Conservation (phyloP, 2,329 filamentous ascomycete species). For the Thelonectria blattea region DNA sequence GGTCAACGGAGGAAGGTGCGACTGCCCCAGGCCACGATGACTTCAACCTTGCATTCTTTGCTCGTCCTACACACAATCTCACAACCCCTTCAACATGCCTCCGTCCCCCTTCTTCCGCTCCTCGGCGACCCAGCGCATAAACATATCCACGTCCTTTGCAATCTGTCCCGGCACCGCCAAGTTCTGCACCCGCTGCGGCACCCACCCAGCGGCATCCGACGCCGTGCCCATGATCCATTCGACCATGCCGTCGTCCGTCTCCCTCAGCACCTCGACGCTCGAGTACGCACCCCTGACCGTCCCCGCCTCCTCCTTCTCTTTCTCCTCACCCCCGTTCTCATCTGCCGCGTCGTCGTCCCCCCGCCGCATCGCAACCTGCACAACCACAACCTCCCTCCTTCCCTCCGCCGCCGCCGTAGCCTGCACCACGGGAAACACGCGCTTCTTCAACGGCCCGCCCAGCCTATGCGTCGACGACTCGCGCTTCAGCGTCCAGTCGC, state of each 20-base stretch:
- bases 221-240: slow-evolving; percentile 83
- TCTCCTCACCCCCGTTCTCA: too few species aligned
- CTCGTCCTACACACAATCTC: too few species aligned
- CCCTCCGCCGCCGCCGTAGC: slow-evolving; percentile 54
- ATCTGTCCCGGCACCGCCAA: slow-evolving; percentile 66
- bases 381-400: slow-evolving; percentile 58
- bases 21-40: neutral
- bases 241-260: slow-evolving; percentile 51
- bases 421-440: slow-evolving; percentile 71
- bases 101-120: slow-evolving; percentile 45
- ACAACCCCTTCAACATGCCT: neutral
- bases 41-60: neutral
- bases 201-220: slow-evolving; percentile 69
- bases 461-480: slow-evolving; percentile 72
- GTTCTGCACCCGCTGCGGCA: slow-evolving; percentile 72
- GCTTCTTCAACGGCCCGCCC: slow-evolving; percentile 63
- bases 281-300: slow-evolving; percentile 66
- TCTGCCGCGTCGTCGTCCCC: slow-evolving; percentile 50
- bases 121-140: slow-evolving; percentile 65
- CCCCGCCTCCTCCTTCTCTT: slow-evolving; percentile 47
- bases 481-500: slow-evolving; percentile 55
- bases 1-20: neutral
- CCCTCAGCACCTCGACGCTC: slow-evolving; percentile 67
- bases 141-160: slow-evolving; percentile 74
- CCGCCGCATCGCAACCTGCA: slow-evolving; percentile 58